Conservation (phyloP, 1,139 yeast species). For the Blastobotrys capitulatus region DNA sequence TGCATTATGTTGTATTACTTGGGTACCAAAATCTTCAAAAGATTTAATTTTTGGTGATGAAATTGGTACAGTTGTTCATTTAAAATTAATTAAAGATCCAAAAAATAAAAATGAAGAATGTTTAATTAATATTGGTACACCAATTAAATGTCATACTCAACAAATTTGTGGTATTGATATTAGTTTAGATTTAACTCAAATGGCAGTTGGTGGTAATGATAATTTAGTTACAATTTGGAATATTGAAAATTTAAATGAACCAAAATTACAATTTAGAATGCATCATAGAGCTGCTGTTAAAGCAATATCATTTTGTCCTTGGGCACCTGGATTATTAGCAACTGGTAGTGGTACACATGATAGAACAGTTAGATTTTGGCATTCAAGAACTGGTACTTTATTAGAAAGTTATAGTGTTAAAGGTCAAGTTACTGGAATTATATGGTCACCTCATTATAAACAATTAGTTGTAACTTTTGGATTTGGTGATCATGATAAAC, state of each 20-base stretch:
- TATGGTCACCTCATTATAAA: conserved; percentile 62
- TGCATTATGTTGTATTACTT: conserved; percentile 55
- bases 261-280: conserved; percentile 22
- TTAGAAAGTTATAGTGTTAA: conserved; percentile 50
- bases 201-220: conserved; percentile 34
- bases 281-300: conserved; percentile 42
- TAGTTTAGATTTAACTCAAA: conserved; percentile 23
- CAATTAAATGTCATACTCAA: conserved; percentile 22
- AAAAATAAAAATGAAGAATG: conserved; percentile 22
- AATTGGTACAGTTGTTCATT: conserved; percentile 51
- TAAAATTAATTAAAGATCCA: conserved; percentile 26
- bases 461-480: conserved; percentile 81
- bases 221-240: conserved; percentile 32
- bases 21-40: conserved; percentile 46
- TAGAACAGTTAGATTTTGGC: conserved; percentile 70
- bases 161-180: conserved; percentile 31
- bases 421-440: conserved; percentile 72
- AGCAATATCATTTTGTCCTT: conserved; percentile 70
- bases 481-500: conserved; percentile 50
- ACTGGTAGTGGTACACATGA: conserved; percentile 95
- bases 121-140: background rate
- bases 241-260: conserved; percentile 16
- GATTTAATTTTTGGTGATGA: conserved; percentile 64
- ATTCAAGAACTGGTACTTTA: conserved; percentile 67
- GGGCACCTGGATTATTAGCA: conserved; percentile 55